These are phyloP conservation scores for Neonectria ditissima DNA, from an alignment of 2,329 filamentous ascomycete genomes.

Conservation along the genomic window DNA sequence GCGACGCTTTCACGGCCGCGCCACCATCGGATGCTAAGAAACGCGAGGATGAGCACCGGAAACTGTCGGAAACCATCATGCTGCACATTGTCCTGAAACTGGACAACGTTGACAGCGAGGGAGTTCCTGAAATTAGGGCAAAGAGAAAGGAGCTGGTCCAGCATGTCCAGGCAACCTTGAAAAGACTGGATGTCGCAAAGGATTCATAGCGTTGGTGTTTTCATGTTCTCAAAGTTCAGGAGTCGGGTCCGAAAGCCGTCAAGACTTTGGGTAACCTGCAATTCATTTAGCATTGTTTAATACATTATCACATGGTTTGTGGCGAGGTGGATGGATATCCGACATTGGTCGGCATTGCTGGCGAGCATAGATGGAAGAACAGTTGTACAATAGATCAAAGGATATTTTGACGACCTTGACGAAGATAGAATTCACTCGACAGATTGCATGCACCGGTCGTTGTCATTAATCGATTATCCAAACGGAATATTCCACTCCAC, in stretches of 20 bases:
- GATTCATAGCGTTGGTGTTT: constrained; percentile 31
- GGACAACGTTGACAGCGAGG: constrained; percentile 80
- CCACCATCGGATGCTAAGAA: constrained; percentile 77
- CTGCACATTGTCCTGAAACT: constrained; percentile 81
- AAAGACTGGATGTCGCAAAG: constrained; percentile 67
- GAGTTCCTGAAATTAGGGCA: constrained; percentile 72
- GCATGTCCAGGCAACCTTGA: constrained; percentile 75
- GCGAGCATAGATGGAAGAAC: constrained; percentile 36
- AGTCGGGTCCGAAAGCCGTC: constrained; percentile 22
- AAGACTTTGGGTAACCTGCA: constrained; percentile 35
- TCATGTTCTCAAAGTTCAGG: constrained; percentile 16
- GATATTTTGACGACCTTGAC: constrained; percentile 34
- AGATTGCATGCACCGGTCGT: constrained; percentile 31
- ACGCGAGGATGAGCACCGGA: constrained; percentile 79
- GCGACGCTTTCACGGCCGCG: constrained; percentile 68
- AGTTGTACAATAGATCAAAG: constrained; percentile 47
- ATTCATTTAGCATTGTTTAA: constrained; percentile 39
- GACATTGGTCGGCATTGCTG: constrained; percentile 33
- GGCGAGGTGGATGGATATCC: constrained; percentile 29
- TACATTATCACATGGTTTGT: constrained; percentile 5
- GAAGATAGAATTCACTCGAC: constrained; percentile 40
- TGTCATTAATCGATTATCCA: constrained; percentile 17
- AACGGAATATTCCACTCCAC: constrained; percentile 4
- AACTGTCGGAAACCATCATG: constrained; percentile 80
- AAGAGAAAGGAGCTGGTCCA: constrained; percentile 79